A percentile compares a stretch with the other conserved stretches of the same genome.
Evolutionary conservation across 306 rosid species (phyloP).

Genomic region (Fagus crenata): DNA sequence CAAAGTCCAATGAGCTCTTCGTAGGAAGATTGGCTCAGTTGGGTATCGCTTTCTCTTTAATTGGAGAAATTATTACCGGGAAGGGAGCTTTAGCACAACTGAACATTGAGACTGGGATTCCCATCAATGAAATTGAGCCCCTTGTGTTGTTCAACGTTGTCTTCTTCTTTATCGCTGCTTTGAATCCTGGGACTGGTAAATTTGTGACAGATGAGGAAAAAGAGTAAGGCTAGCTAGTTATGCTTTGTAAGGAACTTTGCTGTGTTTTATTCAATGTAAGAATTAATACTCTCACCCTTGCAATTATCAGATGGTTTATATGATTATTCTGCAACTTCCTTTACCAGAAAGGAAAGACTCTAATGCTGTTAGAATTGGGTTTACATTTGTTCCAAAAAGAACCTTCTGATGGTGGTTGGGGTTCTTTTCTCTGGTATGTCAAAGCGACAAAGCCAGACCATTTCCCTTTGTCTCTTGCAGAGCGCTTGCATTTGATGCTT

Average conservation of each 20-base stretch:
- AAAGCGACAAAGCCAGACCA: too few species aligned
- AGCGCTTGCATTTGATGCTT: too few species aligned
- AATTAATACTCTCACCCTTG: neutral
- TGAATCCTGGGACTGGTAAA: slow-evolving; percentile 95
- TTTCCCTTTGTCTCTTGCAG: too few species aligned
- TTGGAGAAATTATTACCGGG: slow-evolving; percentile 92
- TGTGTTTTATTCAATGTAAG: neutral
- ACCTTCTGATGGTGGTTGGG: too few species aligned
- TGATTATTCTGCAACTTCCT: neutral
- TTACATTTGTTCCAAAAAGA: neutral
- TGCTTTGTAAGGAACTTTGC: neutral
- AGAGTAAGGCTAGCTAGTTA: slow-evolving; percentile 41
- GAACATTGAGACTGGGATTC: slow-evolving; percentile 94
- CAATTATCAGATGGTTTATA: neutral
- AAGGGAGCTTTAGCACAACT: slow-evolving; percentile 96
- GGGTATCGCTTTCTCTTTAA: slow-evolving; percentile 88
- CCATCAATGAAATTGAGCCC: slow-evolving; percentile 86
- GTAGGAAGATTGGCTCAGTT: slow-evolving; percentile 98
- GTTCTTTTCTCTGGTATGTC: too few species aligned
- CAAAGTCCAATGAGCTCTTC: slow-evolving; percentile 86
- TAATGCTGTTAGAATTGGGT: neutral
- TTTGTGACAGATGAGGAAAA: slow-evolving; percentile 75
- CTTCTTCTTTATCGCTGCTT: slow-evolving; percentile 93
- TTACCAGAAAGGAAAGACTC: neutral
- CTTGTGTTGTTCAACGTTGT: slow-evolving; percentile 76